A percentile compares a stretch with the other conserved stretches of the same genome.
Evolutionary conservation across 352 stramenopile species (phyloP).

Genomic region (Globisporangium acanthophoron): DNA sequence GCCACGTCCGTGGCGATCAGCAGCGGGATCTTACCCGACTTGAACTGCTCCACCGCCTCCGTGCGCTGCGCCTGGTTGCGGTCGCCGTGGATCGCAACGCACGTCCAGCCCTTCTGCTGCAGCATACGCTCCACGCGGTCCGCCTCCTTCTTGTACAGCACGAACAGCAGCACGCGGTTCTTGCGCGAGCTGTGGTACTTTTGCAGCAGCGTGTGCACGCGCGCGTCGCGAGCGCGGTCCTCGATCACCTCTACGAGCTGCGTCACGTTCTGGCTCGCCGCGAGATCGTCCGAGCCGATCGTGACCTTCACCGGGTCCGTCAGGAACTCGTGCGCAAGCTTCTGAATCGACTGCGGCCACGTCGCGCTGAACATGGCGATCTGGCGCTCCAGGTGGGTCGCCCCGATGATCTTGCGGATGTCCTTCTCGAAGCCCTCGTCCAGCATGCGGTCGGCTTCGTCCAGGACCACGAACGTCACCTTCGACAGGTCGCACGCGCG

Average conservation of each 20-base stretch:
- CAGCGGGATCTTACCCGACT: conserved; percentile 90
- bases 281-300: conserved; percentile 93
- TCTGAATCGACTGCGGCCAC: conserved; percentile 95
- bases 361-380: conserved; percentile 98
- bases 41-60: conserved; percentile 93
- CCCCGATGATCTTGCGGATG: conserved; percentile 84
- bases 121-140: conserved; percentile 93
- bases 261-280: conserved; percentile 92
- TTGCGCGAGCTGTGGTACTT: conserved; percentile 89
- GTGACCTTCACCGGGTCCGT: conserved; percentile 91
- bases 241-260: conserved; percentile 95
- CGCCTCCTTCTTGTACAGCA: conserved; percentile 99
- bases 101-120: conserved; percentile 89
- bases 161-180: conserved; percentile 96
- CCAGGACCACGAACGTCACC: conserved; percentile 93
- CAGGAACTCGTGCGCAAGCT: conserved; percentile 95
- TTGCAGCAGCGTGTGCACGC: conserved; percentile 88
- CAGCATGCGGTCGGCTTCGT: conserved; percentile 95
- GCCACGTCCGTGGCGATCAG: conserved; percentile 97
- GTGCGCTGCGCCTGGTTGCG: conserved; percentile 91
- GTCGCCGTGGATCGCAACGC: conserved; percentile 95
- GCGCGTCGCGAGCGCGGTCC: conserved; percentile 84
- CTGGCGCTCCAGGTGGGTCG: conserved; percentile 80
- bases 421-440: conserved; percentile 95
- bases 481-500: conserved; percentile 79